Evolutionary conservation across 2,329 filamentous ascomycete species (phyloP), one percentile per base, ranked within the genome.

Genomic region (Cercospora brassicicola): DNA sequence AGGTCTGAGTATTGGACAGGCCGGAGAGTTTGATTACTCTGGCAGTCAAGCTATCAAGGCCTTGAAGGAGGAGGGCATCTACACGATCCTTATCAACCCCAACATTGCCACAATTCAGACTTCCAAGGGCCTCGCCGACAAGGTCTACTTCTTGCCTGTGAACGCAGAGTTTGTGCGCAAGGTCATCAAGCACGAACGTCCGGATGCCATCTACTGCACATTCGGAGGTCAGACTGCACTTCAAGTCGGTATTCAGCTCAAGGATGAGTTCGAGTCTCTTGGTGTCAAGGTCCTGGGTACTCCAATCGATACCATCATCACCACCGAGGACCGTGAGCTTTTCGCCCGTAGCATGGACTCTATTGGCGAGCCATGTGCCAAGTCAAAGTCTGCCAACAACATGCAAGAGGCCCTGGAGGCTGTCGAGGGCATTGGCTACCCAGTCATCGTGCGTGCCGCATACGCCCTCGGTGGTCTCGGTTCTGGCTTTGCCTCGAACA

Each of bases 61-160:
- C 42, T 79, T 99, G 75, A 98, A 98, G 82, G 91, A 98, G 80
- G 95, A 98, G 82, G 94, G 94, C 69, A 97, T 98, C 76, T 98
- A 97, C 84, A 97, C 95, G 2, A 90, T 99, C 71, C 85, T 99
- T 71, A 98, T 99, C 86, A 99, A 99, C 83, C 95, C 95, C 67
- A 99, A 99, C 79, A 98, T 99, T 79, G 95, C 95, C 73, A 99
- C 95, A 0, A 98, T 98, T 71, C 95, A 99, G 81, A 99, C 95
- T 4, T 98, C 95, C 63, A 97, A 97, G 83, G 95, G 95, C 72
- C 85, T 99, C 63, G 95, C 95, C 13, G 95, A 99, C 81, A 98
- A 98, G 85, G 95, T 99, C 62, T 99, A 98, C 83, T 99, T 98
- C 86, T 85, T 98, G 53, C 95, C 95, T 0, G 95, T 99, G 78